Conservation (phyloP, 164 flowering plant genomes). For the Santalum album region DNA sequence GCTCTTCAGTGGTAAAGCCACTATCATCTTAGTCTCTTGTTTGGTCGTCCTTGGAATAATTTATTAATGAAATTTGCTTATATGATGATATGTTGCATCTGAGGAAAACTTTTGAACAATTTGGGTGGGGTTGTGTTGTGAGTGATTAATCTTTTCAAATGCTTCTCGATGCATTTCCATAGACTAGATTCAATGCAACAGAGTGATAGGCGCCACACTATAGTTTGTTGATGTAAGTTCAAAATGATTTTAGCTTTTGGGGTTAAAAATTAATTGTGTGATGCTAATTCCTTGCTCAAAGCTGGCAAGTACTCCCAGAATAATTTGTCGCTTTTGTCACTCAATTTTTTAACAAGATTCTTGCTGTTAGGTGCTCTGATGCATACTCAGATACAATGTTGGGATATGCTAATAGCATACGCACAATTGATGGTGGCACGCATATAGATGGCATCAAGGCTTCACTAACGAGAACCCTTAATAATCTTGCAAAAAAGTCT, state of each 20-base stretch:
- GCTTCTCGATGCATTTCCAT: too few species aligned
- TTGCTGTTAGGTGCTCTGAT: slow-evolving; percentile 71
- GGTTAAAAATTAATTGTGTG: neutral
- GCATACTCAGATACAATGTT: slow-evolving; percentile 89
- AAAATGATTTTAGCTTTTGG: neutral
- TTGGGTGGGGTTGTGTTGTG: too few species aligned
- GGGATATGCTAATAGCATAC: slow-evolving; percentile 98
- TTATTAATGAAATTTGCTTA: too few species aligned
- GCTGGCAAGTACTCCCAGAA: neutral
- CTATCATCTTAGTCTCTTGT: too few species aligned
- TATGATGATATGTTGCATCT: too few species aligned
- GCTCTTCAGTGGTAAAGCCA: slow-evolving; percentile 79
- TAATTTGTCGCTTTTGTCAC: neutral
- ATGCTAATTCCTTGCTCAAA: neutral
- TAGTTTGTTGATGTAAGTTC: neutral
- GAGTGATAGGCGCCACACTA: too few species aligned
- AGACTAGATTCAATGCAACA: too few species aligned
- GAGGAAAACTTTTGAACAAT: too few species aligned
- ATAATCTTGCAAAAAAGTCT: slow-evolving; percentile 80
- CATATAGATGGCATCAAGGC: slow-evolving; percentile 94
- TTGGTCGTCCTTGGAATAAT: too few species aligned
- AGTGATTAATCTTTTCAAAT: too few species aligned
- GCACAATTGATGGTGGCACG: slow-evolving; percentile 97
- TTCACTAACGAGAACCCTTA: slow-evolving; percentile 81
- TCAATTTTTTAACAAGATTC: too few species aligned